These are phyloP conservation scores for Deinandra increscens DNA, from an alignment of 129 eudicot species.

Conservation along the genomic window DNA sequence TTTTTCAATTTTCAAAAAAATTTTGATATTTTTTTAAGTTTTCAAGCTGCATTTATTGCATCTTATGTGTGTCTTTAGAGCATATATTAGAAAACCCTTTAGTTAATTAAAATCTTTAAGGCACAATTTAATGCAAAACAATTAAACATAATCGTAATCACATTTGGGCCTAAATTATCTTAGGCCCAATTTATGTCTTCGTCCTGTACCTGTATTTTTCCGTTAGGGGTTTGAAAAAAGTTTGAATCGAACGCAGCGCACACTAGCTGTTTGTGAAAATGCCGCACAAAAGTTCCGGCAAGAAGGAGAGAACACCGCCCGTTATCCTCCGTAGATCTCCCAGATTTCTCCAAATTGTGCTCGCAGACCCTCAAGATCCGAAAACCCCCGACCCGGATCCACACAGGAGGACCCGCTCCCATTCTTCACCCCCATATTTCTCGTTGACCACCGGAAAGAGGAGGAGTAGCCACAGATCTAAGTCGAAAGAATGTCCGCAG, in stretches of 20 bases:
- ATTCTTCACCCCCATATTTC: not conserved
- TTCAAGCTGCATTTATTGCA: no score
- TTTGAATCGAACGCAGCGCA: no score
- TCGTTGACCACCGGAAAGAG: not conserved
- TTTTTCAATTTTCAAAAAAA: no score
- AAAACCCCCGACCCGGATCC: conserved; percentile 30
- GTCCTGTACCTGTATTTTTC: no score
- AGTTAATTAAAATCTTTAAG: no score
- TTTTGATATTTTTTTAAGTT: no score
- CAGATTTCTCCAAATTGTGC: conserved; percentile 37
- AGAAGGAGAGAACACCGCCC: conserved; percentile 20
- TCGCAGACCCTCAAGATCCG: conserved; percentile 19
- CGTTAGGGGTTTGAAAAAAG: not conserved
- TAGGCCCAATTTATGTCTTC: not conserved
- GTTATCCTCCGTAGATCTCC: conserved; percentile 56
- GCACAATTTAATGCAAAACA: no score
- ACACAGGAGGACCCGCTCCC: conserved; percentile 21
- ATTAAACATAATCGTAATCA: not conserved
- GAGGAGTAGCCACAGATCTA: conserved; percentile 11
- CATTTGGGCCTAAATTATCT: not conserved
- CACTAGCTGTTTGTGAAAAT: no score
- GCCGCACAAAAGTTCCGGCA: conserved; percentile 40
- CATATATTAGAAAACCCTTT: no score
- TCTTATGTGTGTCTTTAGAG: no score
- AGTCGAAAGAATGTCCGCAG: not conserved